A percentile compares a stretch with the other conserved stretches of the same genome.
Conservation (phyloP, 2,329 filamentous ascomycete genomes). For the Xylariaceae sp. region DNA sequence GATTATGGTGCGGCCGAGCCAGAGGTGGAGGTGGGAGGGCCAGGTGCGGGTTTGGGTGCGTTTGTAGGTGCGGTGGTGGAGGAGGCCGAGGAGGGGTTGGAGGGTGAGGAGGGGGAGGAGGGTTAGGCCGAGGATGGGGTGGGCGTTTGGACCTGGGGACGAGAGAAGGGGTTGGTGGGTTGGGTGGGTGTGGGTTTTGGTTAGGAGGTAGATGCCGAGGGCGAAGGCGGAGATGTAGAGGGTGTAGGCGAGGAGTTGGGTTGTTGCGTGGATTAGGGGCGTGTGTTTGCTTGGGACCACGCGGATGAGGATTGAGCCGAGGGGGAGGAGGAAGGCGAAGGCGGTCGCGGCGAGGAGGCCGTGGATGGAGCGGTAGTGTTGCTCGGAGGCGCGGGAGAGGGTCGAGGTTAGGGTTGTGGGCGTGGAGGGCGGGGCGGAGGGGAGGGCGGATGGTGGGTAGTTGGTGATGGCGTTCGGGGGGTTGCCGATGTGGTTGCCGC, state of each 20-base stretch:
- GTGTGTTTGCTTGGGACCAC: constrained; percentile 34
- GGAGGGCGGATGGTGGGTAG: background rate
- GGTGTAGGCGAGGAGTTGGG: constrained; percentile 36
- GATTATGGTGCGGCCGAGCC: constrained; percentile 38
- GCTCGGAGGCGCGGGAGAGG: constrained; percentile 30
- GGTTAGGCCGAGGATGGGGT: constrained; percentile 44
- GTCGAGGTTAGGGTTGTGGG: constrained; percentile 4
- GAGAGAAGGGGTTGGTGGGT: constrained; percentile 27
- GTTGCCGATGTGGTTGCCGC: no score
- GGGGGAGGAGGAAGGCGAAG: constrained; percentile 41
- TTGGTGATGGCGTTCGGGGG: no score
- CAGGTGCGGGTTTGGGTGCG: constrained; percentile 34
- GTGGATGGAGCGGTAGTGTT: constrained; percentile 35
- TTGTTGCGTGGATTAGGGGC: constrained; percentile 36
- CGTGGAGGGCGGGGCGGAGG: background rate
- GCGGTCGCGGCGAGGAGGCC: constrained; percentile 38
- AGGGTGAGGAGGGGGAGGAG: constrained; percentile 36
- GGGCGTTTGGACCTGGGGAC: constrained; percentile 33
- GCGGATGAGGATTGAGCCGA: constrained; percentile 41
- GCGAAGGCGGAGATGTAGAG: constrained; percentile 38
- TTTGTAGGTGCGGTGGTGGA: constrained; percentile 41
- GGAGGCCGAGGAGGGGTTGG: constrained; percentile 39
- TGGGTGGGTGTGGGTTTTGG: constrained; percentile 31
- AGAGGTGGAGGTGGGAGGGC: constrained; percentile 41
- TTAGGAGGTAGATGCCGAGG: constrained; percentile 40